Evolutionary conservation across 1,284 basidiomycete genomes (phyloP).

Genomic region (Ustilago cynodontis): DNA sequence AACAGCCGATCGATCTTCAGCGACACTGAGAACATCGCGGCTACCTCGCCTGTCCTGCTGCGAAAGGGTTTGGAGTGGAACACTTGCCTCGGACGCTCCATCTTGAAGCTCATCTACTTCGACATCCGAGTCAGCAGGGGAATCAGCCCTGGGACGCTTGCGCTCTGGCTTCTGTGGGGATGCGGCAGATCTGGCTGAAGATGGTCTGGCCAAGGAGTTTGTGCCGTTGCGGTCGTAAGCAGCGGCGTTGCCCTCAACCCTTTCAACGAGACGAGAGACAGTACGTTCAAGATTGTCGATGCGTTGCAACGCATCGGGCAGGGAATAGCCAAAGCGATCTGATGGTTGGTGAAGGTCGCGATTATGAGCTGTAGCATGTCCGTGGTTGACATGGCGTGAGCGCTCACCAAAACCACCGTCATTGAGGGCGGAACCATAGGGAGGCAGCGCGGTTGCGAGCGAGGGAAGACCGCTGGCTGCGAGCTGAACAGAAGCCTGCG

Average conservation of each 20-base stretch:
- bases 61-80: slow-evolving; percentile 24
- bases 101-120: slow-evolving; percentile 53
- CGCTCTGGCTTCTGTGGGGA: slow-evolving; percentile 32
- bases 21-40: slow-evolving; percentile 6
- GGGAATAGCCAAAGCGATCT: slow-evolving; percentile 35
- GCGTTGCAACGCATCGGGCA: slow-evolving; percentile 37
- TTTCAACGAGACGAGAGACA: slow-evolving; percentile 31
- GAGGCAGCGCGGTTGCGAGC: slow-evolving; percentile 1
- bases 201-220: slow-evolving; percentile 8
- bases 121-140: slow-evolving; percentile 41
- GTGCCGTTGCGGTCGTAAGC: slow-evolving; percentile 13
- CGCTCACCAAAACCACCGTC: slow-evolving; percentile 14
- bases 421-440: slow-evolving; percentile 4
- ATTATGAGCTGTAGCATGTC: neutral
- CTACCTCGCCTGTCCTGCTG: slow-evolving; percentile 21
- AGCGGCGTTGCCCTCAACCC: slow-evolving; percentile 18
- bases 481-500: slow-evolving; percentile 23
- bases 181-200: slow-evolving; percentile 24
- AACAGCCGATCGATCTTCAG: slow-evolving; percentile 8
- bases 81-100: slow-evolving; percentile 40
- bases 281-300: slow-evolving; percentile 44
- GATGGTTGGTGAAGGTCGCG: slow-evolving; percentile 18
- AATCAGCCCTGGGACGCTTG: slow-evolving; percentile 30
- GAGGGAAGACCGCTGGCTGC: slow-evolving; percentile 32
- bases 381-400: slow-evolving; percentile 6